A percentile compares a stretch with the other conserved stretches of the same genome.
phyloP scores from a whole-genome alignment of 805 yeast species.

The Torulaspora franciscae region DNA sequence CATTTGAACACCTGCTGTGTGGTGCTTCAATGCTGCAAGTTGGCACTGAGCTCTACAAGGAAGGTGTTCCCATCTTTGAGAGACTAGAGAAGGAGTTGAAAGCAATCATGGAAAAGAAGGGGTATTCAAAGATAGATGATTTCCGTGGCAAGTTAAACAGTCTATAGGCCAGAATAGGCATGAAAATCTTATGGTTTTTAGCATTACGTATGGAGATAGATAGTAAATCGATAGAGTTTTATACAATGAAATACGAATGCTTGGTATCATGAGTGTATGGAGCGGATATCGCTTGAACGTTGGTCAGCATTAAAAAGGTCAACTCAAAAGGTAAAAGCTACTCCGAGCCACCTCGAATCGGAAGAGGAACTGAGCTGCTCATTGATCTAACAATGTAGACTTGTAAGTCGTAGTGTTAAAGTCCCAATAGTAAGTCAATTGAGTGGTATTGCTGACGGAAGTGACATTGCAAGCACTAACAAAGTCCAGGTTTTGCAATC shows the following conservation, averaged over 20 bases:
- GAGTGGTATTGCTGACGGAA: slow-evolving; percentile 19
- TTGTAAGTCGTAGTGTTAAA: slow-evolving; percentile 19
- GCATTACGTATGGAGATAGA: not conserved
- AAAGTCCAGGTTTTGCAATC: slow-evolving; percentile 32
- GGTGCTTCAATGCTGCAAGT: slow-evolving; percentile 34
- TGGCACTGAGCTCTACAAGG: slow-evolving; percentile 30
- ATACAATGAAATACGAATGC: not conserved
- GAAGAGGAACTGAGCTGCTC: not conserved
- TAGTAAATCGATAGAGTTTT: not conserved
- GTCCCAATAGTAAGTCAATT: slow-evolving; percentile 25
- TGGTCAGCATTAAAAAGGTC: not conserved
- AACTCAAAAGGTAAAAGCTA: too few relatives aligned
- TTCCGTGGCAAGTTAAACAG: slow-evolving; percentile 31
- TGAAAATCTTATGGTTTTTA: not conserved
- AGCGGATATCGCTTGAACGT: not conserved
- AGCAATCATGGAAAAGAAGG: slow-evolving; percentile 27
- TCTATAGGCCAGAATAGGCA: slow-evolving; percentile 8
- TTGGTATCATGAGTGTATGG: not conserved
- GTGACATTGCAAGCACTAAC: slow-evolving; percentile 32
- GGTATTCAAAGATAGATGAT: slow-evolving; percentile 30
- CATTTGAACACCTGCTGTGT: slow-evolving; percentile 32
- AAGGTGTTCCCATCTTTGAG: slow-evolving; percentile 28
- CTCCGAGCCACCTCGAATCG: too few relatives aligned
- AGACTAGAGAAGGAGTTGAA: slow-evolving; percentile 23
- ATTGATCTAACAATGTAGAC: slow-evolving; percentile 13